Percentiles rank a stretch among this genome's conserved stretches.
phyloP scores from a whole-genome alignment of 441 rosid species.

The Viola pubescens region DNA sequence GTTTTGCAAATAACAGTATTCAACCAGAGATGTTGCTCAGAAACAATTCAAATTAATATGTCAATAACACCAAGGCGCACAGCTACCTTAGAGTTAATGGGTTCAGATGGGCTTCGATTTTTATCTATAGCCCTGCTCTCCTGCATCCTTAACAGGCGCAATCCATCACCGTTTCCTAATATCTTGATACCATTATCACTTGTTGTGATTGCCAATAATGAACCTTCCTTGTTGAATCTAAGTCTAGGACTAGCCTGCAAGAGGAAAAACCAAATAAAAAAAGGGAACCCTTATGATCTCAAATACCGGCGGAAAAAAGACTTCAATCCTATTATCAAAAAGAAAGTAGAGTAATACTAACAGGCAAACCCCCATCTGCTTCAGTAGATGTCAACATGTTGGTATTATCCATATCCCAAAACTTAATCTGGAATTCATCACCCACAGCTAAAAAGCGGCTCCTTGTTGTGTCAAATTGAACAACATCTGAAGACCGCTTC shows the following conservation, averaged over 20 bases:
- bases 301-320: too few species aligned
- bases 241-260: conserved; percentile 63
- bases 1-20: too few species aligned
- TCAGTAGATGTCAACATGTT: conserved; percentile 50
- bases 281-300: background rate
- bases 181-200: conserved; percentile 60
- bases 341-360: conserved; percentile 23
- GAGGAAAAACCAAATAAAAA: conserved; percentile 11
- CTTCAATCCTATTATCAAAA: background rate
- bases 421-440: conserved; percentile 62
- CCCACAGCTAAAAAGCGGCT: conserved; percentile 78
- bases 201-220: conserved; percentile 60
- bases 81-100: conserved; percentile 43
- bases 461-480: conserved; percentile 65
- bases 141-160: conserved; percentile 39
- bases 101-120: conserved; percentile 35
- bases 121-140: conserved; percentile 44
- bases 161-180: conserved; percentile 52
- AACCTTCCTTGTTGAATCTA: conserved; percentile 81
- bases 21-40: too few species aligned
- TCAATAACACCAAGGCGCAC: background rate
- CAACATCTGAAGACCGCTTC: conserved; percentile 57
- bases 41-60: background rate
- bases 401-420: conserved; percentile 79
- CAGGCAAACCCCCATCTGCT: conserved; percentile 75